Percentiles rank a stretch among this genome's conserved stretches.
These are phyloP conservation scores for Botrytis pseudocinerea DNA, from an alignment of 2,329 filamentous ascomycete species.

Conservation along the genomic window DNA sequence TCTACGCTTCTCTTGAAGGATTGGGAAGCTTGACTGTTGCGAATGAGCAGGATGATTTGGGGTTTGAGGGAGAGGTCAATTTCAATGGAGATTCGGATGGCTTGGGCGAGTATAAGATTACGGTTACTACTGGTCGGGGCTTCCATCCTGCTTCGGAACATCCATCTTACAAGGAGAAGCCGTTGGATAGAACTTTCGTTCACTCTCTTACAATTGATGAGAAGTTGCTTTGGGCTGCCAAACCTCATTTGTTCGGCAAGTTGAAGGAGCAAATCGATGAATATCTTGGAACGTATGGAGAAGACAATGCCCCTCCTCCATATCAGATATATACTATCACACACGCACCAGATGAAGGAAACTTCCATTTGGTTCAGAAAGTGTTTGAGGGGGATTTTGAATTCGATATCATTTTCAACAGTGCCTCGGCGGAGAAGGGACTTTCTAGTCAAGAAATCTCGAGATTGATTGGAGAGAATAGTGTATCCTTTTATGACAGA, in stretches of 20 bases:
- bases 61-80: slow-evolving; percentile 62
- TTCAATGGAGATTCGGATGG: slow-evolving; percentile 69
- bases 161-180: slow-evolving; percentile 65
- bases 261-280: slow-evolving; percentile 64
- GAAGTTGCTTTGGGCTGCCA: slow-evolving; percentile 80
- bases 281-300: slow-evolving; percentile 58
- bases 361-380: slow-evolving; percentile 87
- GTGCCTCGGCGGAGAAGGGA: slow-evolving; percentile 62
- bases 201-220: slow-evolving; percentile 66
- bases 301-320: slow-evolving; percentile 73
- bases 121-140: slow-evolving; percentile 69
- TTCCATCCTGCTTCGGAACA: slow-evolving; percentile 65
- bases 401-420: slow-evolving; percentile 91
- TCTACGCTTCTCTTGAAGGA: slow-evolving; percentile 81
- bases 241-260: slow-evolving; percentile 64
- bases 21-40: slow-evolving; percentile 64
- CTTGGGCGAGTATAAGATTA: slow-evolving; percentile 78
- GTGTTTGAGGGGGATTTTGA: slow-evolving; percentile 87
- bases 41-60: slow-evolving; percentile 53
- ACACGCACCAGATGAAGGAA: slow-evolving; percentile 69
- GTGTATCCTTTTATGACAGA: slow-evolving; percentile 68
- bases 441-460: slow-evolving; percentile 65
- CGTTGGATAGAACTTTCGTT: slow-evolving; percentile 74
- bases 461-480: slow-evolving; percentile 64
- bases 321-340: slow-evolving; percentile 81